Percentiles rank a stretch among this genome's conserved stretches.
Evolutionary conservation across 2,329 filamentous ascomycete species (phyloP).

Genomic region (Colletotrichum sp.): DNA sequence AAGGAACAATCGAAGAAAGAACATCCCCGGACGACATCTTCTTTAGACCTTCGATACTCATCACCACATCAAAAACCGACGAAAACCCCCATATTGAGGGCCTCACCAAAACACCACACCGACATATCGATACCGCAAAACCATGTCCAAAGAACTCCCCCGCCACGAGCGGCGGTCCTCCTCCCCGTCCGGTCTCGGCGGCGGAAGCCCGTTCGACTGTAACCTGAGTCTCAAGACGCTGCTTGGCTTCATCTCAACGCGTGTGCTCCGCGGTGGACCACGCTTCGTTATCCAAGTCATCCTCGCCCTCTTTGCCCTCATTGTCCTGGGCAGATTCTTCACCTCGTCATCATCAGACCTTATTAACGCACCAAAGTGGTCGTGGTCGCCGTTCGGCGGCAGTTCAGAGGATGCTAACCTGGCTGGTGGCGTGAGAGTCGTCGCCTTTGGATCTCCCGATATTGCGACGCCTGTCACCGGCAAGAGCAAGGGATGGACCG

Average conservation of each 20-base stretch:
- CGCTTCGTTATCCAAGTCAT: slow-evolving; percentile 32
- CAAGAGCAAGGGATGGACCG: slow-evolving; percentile 46
- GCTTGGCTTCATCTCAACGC: slow-evolving; percentile 45
- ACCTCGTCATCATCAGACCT: slow-evolving; percentile 1
- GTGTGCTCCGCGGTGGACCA: slow-evolving; percentile 39
- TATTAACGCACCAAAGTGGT: not conserved
- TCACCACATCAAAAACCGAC: not conserved
- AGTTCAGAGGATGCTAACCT: not conserved
- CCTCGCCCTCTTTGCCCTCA: slow-evolving; percentile 22
- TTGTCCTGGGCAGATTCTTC: slow-evolving; percentile 33
- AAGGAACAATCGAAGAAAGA: not conserved
- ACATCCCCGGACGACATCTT: not conserved
- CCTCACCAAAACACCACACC: not conserved
- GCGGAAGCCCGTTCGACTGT: not conserved
- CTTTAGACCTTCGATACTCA: not conserved
- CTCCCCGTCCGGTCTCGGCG: not conserved
- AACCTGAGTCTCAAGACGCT: slow-evolving; percentile 31
- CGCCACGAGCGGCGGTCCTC: slow-evolving; percentile 10
- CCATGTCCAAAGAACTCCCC: slow-evolving; percentile 13
- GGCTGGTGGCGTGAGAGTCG: slow-evolving; percentile 48
- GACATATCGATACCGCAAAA: not conserved
- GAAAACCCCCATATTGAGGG: not conserved
- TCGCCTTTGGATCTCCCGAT: slow-evolving; percentile 56
- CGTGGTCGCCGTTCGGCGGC: slow-evolving; percentile 18
- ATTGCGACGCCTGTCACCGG: slow-evolving; percentile 39